Percentiles rank a stretch among this genome's conserved stretches.
phyloP scores from a whole-genome alignment of 768 basidiomycete genomes.

The Rhizopogon vinicolor region DNA sequence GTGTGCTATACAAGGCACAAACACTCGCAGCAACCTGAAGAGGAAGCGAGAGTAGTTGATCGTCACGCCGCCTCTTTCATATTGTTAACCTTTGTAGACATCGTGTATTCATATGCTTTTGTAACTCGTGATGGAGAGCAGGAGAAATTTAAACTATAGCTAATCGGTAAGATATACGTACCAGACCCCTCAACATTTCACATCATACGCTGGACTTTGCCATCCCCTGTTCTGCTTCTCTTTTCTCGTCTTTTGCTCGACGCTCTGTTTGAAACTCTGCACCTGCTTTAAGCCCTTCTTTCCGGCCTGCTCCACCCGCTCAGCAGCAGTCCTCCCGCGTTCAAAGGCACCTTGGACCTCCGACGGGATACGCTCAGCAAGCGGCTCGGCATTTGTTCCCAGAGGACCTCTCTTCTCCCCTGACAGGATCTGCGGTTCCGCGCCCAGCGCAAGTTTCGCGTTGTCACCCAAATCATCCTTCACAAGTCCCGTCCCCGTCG shows the following conservation, averaged over 20 bases:
- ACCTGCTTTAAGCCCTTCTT: conserved; percentile 33
- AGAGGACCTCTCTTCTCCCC: conserved; percentile 66
- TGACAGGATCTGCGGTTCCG: conserved; percentile 67
- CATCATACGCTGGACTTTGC: conserved; percentile 47
- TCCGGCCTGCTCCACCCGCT: conserved; percentile 29
- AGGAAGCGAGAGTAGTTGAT: conserved; percentile 39
- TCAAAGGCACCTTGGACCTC: background rate
- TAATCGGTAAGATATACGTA: background rate
- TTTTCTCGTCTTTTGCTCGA: conserved; percentile 33
- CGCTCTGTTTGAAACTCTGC: conserved; percentile 38
- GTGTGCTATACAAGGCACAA: conserved; percentile 32
- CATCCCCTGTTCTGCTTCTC: conserved; percentile 41
- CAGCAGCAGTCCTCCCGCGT: conserved; percentile 17
- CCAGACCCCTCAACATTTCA: background rate
- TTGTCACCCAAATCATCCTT: conserved; percentile 38
- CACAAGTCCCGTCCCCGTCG: conserved; percentile 63
- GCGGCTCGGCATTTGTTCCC: conserved; percentile 44
- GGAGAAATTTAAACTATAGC: background rate
- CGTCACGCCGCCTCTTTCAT: background rate
- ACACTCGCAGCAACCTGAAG: conserved; percentile 37
- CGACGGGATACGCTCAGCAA: conserved; percentile 8
- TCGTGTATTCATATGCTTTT: background rate
- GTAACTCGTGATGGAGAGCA: background rate
- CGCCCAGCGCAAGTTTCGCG: conserved; percentile 57
- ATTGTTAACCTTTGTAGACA: too few species aligned